A percentile compares a stretch with the other conserved stretches of the same genome.
Conservation (phyloP, 306 rosid genomes). For the Fagus sylvatica region DNA sequence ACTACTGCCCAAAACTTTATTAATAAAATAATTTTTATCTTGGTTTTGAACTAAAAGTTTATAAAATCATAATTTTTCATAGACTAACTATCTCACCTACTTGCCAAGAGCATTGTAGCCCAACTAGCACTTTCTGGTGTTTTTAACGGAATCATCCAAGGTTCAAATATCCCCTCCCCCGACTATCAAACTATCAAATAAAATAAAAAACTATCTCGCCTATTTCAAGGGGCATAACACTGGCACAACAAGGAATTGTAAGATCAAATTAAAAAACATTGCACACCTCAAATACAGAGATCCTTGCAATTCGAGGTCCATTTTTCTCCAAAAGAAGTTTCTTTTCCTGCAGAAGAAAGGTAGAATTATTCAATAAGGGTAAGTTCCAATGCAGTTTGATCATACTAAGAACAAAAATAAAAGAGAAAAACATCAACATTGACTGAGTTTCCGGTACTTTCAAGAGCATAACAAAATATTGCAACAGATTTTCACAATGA, state of each 20-base stretch:
- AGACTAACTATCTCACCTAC: neutral
- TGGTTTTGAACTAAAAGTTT: neutral
- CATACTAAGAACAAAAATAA: neutral
- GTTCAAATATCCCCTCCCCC: too few species aligned
- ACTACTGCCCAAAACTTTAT: neutral
- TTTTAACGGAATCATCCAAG: too few species aligned
- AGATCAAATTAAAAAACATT: conserved; percentile 9
- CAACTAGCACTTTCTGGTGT: too few species aligned
- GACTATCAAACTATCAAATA: too few species aligned
- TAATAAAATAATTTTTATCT: neutral
- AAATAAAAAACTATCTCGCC: neutral
- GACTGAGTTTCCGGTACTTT: neutral
- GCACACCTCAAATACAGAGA: conserved; percentile 86
- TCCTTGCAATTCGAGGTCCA: conserved; percentile 80
- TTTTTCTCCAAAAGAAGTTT: conserved; percentile 81
- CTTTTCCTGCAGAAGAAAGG: conserved; percentile 60
- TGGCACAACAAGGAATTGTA: conserved; percentile 9
- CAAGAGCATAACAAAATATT: neutral
- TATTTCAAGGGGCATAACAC: conserved; percentile 6
- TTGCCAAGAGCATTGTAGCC: neutral
- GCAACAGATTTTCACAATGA: neutral
- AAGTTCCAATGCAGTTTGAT: neutral
- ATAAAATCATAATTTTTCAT: conserved; percentile 9
- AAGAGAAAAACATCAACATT: neutral
- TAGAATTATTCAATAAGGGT: conserved; percentile 13